Evolutionary conservation across 2,329 filamentous ascomycete species (phyloP).

Genomic region (Dothideomycetes sp.): DNA sequence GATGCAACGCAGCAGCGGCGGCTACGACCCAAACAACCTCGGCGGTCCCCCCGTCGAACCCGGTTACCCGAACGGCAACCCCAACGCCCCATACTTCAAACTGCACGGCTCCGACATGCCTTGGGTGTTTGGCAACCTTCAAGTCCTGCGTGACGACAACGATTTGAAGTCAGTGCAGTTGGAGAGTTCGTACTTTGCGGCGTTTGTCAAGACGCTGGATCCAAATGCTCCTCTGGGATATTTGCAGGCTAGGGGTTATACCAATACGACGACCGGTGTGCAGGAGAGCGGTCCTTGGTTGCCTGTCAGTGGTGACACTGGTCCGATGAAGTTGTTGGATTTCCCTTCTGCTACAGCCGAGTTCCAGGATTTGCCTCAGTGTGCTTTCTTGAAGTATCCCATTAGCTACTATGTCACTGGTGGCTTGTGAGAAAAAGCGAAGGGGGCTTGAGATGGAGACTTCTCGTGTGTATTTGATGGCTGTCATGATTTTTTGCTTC

Average conservation of each 20-base stretch:
- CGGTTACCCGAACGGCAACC: conserved; percentile 37
- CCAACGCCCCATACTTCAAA: conserved; percentile 44
- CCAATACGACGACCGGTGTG: conserved; percentile 33
- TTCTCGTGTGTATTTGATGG: no score
- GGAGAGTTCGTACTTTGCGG: conserved; percentile 40
- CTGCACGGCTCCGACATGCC: conserved; percentile 47
- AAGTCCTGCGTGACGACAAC: conserved; percentile 40
- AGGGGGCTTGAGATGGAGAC: background rate
- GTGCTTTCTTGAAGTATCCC: conserved; percentile 38
- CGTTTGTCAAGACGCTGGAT: conserved; percentile 42
- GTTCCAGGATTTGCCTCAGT: conserved; percentile 46
- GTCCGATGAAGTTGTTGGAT: conserved; percentile 36
- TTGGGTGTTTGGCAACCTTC: conserved; percentile 41
- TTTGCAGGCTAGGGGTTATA: conserved; percentile 39
- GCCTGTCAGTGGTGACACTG: conserved; percentile 31
- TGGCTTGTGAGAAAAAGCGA: conserved; percentile 13
- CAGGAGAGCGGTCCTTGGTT: conserved; percentile 29
- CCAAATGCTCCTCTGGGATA: conserved; percentile 43
- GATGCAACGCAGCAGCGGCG: conserved; percentile 48
- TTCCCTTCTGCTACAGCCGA: conserved; percentile 35
- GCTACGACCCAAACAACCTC: conserved; percentile 45
- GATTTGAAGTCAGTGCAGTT: conserved; percentile 42
- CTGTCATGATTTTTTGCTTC: no score
- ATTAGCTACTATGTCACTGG: conserved; percentile 35
- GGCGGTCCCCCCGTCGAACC: conserved; percentile 38